phyloP scores from a whole-genome alignment of 768 basidiomycete genomes.

The Psilocybe sp. region DNA sequence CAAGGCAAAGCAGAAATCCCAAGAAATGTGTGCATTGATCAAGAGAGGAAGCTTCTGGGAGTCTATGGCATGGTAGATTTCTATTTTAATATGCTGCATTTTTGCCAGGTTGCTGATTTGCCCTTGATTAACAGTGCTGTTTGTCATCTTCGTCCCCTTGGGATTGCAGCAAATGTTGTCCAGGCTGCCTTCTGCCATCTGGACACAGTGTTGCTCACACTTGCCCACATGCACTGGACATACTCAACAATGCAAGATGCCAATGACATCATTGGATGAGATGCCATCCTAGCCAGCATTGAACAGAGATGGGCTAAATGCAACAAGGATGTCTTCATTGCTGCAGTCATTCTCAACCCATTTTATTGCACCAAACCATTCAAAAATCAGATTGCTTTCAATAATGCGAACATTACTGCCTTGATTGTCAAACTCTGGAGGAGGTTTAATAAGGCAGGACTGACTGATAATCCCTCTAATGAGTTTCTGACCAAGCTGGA shows the following conservation, averaged over 20 bases:
- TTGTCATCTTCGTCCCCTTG: constrained; percentile 27
- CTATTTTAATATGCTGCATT: too few relatives aligned
- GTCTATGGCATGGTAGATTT: constrained; percentile 22
- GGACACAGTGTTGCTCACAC: constrained; percentile 28
- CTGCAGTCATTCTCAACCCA: constrained; percentile 31
- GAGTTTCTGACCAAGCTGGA: background rate
- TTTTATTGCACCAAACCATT: constrained; percentile 1
- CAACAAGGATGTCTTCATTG: constrained; percentile 33
- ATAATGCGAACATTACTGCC: background rate
- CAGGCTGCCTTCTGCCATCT: constrained; percentile 25
- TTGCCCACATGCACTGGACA: constrained; percentile 20
- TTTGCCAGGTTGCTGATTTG: constrained; percentile 4
- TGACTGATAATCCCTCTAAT: background rate
- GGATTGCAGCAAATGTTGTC: constrained; percentile 25
- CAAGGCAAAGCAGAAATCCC: constrained; percentile 21
- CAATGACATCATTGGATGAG: constrained; percentile 11
- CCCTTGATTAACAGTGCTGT: constrained; percentile 19
- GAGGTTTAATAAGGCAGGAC: background rate
- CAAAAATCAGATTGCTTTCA: constrained; percentile 1
- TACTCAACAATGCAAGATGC: constrained; percentile 13
- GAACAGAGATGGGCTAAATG: constrained; percentile 24
- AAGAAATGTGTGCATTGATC: constrained; percentile 25
- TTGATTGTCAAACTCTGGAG: background rate
- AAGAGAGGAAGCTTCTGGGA: constrained; percentile 27
- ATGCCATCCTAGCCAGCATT: constrained; percentile 26